Evolutionary conservation across 108 stramenopile genomes (phyloP), one percentile per base, ranked within the genome.

Genomic region (Cyclotella distinguenda): DNA sequence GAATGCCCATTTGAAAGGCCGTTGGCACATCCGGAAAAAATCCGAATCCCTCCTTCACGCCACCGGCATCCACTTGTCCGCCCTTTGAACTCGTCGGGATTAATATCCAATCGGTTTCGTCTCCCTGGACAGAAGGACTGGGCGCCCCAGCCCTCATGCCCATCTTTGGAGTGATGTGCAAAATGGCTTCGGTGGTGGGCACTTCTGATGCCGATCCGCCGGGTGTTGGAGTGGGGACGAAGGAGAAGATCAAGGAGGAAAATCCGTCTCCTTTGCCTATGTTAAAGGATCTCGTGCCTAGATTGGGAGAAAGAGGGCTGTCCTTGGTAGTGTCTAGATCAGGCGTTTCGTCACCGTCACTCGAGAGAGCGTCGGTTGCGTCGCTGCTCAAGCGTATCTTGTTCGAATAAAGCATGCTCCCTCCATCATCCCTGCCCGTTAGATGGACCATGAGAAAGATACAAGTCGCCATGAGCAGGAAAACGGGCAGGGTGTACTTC

Each of bases 401-500:
- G 38, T 6, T 1, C 1, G 39, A 25, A 40, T 21, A 40, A 4
- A 47, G 16, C 11, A 21, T 0, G 34, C 28, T 34, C 31, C 56
- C 53, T 6, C 25, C 55, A 31, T 58, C 52, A 13, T 39, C 42
- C 18, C 67, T 39, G 4, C 67, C 74, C 32, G 66, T 30, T 23
- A 76, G 43, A 56, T 76, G 74, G 9, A 76, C 74, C 61, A 76
- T 39, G 25, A 68, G 31, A 48, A 76, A 76, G 13, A 76, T 76
- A 13, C 32, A 35, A 10, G 55, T 33, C 8, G 74, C 53, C 56
- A 48, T 35, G 11, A 48, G 5, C 16, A 76, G 36, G 27, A 76
- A 68, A 21, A 56, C 35, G 10, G 74, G 74, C 10, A 68, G 16
- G 13, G 74, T 64, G 47, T 76, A 76, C 54, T 55, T 68, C 25